A percentile compares a stretch with the other conserved stretches of the same genome.
These are phyloP conservation scores for Cyberlindnera americana DNA, from an alignment of 805 yeast genomes.

Conservation along the genomic window DNA sequence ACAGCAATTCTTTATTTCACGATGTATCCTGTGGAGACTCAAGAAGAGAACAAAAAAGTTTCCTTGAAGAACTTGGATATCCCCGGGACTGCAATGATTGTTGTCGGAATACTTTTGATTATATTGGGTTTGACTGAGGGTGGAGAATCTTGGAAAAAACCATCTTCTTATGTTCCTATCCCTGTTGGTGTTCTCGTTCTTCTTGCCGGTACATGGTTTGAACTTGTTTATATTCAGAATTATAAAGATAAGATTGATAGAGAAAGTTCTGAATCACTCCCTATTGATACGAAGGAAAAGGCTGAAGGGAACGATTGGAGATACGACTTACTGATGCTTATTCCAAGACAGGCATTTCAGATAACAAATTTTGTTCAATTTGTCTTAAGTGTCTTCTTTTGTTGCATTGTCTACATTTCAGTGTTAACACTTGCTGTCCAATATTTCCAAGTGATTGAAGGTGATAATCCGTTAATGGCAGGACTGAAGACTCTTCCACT, in stretches of 20 bases:
- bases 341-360: constrained; percentile 29
- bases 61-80: constrained; percentile 32
- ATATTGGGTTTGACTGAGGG: constrained; percentile 45
- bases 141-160: constrained; percentile 39
- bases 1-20: constrained; percentile 26
- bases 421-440: background rate
- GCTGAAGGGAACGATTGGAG: constrained; percentile 8
- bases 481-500: constrained; percentile 36
- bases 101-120: constrained; percentile 35
- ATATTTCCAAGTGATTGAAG: constrained; percentile 21
- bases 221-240: background rate
- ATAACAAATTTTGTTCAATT: constrained; percentile 27
- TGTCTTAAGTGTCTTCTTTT: constrained; percentile 6
- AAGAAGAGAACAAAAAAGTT: constrained; percentile 15
- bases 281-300: constrained; percentile 31
- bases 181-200: constrained; percentile 10
- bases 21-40: constrained; percentile 29
- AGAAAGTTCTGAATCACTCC: constrained; percentile 14
- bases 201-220: background rate
- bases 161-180: constrained; percentile 41
- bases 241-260: background rate
- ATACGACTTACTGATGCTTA: constrained; percentile 22
- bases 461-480: constrained; percentile 31
- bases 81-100: constrained; percentile 31
- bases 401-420: background rate